phyloP scores from a whole-genome alignment of 1,284 basidiomycete species.

The Rhodotorula sp. region DNA sequence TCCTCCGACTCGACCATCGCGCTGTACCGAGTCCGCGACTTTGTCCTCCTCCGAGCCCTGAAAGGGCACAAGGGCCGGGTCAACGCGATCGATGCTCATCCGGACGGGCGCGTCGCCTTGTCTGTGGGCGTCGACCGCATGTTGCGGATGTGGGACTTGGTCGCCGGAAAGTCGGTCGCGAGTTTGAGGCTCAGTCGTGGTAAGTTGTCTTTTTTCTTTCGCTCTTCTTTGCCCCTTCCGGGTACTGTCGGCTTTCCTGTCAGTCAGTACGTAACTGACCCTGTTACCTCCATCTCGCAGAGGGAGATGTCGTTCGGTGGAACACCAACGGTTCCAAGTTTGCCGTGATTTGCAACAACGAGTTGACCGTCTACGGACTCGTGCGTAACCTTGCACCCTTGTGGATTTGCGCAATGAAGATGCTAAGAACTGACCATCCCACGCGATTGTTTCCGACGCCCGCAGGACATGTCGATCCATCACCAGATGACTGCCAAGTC shows the following conservation, averaged over 20 bases:
- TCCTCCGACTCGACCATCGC: slow-evolving; percentile 77
- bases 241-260: too few species aligned
- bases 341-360: slow-evolving; percentile 67
- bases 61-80: slow-evolving; percentile 92
- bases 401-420: too few species aligned
- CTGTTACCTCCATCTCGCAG: slow-evolving; percentile 51
- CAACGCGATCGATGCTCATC: slow-evolving; percentile 86
- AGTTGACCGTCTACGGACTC: slow-evolving; percentile 73
- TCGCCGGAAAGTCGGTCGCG: slow-evolving; percentile 85
- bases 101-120: slow-evolving; percentile 84
- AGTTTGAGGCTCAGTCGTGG: slow-evolving; percentile 84
- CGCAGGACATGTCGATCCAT: slow-evolving; percentile 67
- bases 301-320: slow-evolving; percentile 85
- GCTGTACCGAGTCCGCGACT: slow-evolving; percentile 88
- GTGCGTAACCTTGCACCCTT: slow-evolving; percentile 53
- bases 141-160: slow-evolving; percentile 96
- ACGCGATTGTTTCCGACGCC: not conserved
- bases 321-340: slow-evolving; percentile 72
- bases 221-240: not conserved
- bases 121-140: slow-evolving; percentile 88
- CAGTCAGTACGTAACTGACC: too few species aligned
- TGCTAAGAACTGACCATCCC: not conserved
- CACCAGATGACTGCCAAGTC: slow-evolving; percentile 70
- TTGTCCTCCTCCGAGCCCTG: slow-evolving; percentile 80
- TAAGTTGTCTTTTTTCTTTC: slow-evolving; percentile 47